Evolutionary conservation across 768 basidiomycete species (phyloP).

Genomic region (Suillus luteus): DNA sequence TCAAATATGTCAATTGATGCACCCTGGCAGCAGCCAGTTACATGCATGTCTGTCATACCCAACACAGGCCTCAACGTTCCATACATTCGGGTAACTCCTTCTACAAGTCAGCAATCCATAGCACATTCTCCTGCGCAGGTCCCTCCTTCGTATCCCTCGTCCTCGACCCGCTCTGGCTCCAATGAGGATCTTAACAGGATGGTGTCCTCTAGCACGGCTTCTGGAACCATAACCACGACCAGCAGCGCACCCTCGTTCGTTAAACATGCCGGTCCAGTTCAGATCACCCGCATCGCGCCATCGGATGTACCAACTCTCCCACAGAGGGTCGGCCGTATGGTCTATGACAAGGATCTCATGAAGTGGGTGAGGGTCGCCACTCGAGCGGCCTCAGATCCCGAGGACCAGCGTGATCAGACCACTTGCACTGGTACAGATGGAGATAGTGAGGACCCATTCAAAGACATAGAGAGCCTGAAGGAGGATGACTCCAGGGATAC

Average conservation of each 20-base stretch:
- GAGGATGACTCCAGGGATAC: slow-evolving; percentile 51
- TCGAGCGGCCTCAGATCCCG: slow-evolving; percentile 31
- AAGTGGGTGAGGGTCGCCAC: slow-evolving; percentile 76
- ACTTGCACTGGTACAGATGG: slow-evolving; percentile 37
- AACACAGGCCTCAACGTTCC: slow-evolving; percentile 22
- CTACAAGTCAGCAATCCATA: slow-evolving; percentile 28
- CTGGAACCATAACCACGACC: slow-evolving; percentile 68
- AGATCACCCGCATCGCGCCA: slow-evolving; percentile 80
- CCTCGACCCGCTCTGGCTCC: slow-evolving; percentile 50
- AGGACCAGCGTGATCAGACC: slow-evolving; percentile 34
- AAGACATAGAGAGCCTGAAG: slow-evolving; percentile 84
- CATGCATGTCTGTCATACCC: slow-evolving; percentile 19
- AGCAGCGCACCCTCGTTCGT: slow-evolving; percentile 80
- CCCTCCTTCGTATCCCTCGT: slow-evolving; percentile 46
- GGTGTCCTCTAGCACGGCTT: slow-evolving; percentile 86
- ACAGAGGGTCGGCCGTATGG: slow-evolving; percentile 83
- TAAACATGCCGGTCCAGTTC: slow-evolving; percentile 79
- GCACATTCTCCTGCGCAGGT: slow-evolving; percentile 36
- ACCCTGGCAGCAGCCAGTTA: slow-evolving; percentile 30
- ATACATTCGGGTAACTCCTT: slow-evolving; percentile 32
- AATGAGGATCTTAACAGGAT: slow-evolving; percentile 84
- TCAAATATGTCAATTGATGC: slow-evolving; percentile 48
- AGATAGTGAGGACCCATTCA: slow-evolving; percentile 86
- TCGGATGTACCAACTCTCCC: slow-evolving; percentile 75
- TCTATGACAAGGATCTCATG: slow-evolving; percentile 82